Conservation (phyloP, 2,329 filamentous ascomycete species). For the Aspergillus bombycis region DNA sequence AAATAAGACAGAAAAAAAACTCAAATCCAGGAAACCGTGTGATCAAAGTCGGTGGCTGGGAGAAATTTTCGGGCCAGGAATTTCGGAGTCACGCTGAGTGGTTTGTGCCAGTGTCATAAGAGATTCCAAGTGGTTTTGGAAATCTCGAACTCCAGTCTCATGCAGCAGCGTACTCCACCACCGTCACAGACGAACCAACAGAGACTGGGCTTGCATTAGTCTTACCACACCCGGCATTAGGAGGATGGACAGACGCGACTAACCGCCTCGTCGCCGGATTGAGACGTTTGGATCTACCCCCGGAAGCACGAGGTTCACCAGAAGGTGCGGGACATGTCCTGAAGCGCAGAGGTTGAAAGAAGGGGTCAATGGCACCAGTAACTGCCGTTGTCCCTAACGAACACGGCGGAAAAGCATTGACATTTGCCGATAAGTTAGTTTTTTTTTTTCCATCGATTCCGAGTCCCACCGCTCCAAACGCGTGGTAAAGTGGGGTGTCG, state of each 20-base stretch:
- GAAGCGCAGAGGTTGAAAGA: not conserved
- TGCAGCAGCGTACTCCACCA: conserved; percentile 25
- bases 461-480: conserved; percentile 12
- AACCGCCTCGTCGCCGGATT: conserved; percentile 8
- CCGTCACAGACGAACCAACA: conserved; percentile 18
- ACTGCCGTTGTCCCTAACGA: not conserved
- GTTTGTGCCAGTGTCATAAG: not conserved
- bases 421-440: conserved; percentile 9
- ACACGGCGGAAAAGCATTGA: not conserved
- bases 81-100: conserved; percentile 9
- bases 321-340: not conserved
- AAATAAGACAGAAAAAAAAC: not conserved
- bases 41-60: conserved; percentile 22
- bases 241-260: conserved; percentile 9
- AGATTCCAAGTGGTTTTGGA: conserved; percentile 10
- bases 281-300: not conserved
- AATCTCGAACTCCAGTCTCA: conserved; percentile 22
- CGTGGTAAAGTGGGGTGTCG: conserved; percentile 23
- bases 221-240: conserved; percentile 9
- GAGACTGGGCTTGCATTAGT: conserved; percentile 28
- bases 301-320: not conserved
- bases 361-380: not conserved
- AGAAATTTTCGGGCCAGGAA: conserved; percentile 6
- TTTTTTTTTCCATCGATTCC: not conserved
- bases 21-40: conserved; percentile 9